Base-by-base conservation (phyloP, 1,139 yeast species). In the Diutina catenulata region DNA sequence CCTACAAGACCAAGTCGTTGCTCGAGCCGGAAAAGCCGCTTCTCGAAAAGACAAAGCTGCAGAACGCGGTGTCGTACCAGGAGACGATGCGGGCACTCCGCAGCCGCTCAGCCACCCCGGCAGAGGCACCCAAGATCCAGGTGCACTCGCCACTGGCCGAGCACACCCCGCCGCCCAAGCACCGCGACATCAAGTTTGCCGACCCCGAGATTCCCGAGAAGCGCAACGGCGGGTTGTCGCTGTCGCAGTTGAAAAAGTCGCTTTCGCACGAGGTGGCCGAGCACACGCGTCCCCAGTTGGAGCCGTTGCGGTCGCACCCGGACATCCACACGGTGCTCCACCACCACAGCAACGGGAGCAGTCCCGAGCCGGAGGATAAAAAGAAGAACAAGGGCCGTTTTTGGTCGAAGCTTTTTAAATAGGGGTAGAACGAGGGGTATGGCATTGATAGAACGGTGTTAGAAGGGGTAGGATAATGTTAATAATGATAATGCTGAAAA, bases 1-100 rank as follows among this genome's bases (percentile, higher is more conserved):
- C 70, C 2, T 63, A 59, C 46, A 64, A 63, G 42, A 65, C 71
- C 11, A 66, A 64, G 47, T 64, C 70, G 9, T 44, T 67, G 42
- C 50, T 67, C 27, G 57, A 49, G 4, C 69, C 71, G 2, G 47
- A 58, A 2, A 56, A 52, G n/a, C 18, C 24, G 18, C 15, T 9
- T 11, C 8, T 5, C 5, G 18, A 27, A 14, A 14, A 13, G 5
- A 10, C 5, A 10, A 6, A 16, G 10, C 27, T 24, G 27, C 15
- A 15, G n/a, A 11, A 20, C 6, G n/a, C n/a, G 20, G 29, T 16
- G 11, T 23, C 28, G 14, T 33, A 33, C 19, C 21, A 27, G 10
- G 36, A 33, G 6, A 33, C 28, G 15, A 15, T 22, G 14, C 13
- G 18, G 27, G 28, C 27, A 6, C 15, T 33, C n/a, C 19, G 21